Conservation (phyloP, 768 basidiomycete genomes). For the Mycena leptocephala region DNA sequence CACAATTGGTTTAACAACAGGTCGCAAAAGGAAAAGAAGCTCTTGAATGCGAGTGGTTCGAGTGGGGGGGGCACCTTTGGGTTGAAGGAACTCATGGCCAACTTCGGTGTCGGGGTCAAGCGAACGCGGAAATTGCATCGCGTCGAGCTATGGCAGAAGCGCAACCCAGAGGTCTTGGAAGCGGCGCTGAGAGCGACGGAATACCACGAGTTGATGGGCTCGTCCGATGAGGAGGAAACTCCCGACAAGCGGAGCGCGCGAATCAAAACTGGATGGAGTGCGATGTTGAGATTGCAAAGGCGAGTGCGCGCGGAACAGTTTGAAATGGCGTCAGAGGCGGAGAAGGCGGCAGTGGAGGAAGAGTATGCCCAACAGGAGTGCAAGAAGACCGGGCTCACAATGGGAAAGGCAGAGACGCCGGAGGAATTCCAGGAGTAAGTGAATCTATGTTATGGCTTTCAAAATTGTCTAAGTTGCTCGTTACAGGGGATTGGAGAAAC, state of each 20-base stretch:
- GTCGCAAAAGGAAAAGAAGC: not conserved
- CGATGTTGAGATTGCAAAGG: not conserved
- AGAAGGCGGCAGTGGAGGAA: not conserved
- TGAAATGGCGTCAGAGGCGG: not conserved
- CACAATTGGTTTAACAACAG: slow-evolving; percentile 7
- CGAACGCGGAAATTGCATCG: not conserved
- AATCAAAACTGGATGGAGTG: too few relatives aligned
- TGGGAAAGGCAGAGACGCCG: not conserved
- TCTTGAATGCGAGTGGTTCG: not conserved
- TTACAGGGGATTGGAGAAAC: not conserved
- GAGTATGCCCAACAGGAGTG: not conserved
- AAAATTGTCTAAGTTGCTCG: not conserved
- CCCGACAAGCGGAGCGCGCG: not conserved
- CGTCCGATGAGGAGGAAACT: not conserved
- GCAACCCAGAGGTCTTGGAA: not conserved
- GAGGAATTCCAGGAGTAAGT: not conserved
- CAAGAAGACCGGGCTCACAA: too few relatives aligned
- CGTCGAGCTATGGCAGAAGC: not conserved
- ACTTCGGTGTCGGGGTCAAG: too few relatives aligned
- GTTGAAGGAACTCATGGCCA: not conserved
- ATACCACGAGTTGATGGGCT: too few relatives aligned
- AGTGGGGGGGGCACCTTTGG: not conserved
- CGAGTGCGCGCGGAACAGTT: not conserved
- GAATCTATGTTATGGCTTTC: not conserved
- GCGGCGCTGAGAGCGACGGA: not conserved